Conservation (phyloP, 345 rosid genomes). For the Clausena lansium region DNA sequence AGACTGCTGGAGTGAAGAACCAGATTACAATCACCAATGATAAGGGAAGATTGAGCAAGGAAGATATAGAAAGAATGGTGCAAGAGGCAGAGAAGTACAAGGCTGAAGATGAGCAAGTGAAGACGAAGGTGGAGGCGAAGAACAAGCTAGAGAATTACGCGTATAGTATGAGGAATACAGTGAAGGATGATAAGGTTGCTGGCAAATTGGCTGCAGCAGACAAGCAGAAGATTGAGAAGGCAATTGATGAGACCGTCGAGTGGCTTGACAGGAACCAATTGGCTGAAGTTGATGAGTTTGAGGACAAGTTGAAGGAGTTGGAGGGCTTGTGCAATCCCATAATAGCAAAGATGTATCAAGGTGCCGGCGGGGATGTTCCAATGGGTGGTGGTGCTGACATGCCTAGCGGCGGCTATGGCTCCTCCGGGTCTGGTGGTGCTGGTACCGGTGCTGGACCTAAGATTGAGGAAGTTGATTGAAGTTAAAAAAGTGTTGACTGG, state of each 20-base stretch:
- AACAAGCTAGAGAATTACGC: constrained; percentile 31
- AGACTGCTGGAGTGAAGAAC: constrained; percentile 31
- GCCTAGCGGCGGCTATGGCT: neutral
- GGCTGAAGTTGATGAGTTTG: constrained; percentile 32
- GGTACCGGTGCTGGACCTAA: constrained; percentile 28
- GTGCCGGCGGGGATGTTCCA: constrained; percentile 19
- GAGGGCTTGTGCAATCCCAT: constrained; percentile 33
- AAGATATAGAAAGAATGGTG: constrained; percentile 36
- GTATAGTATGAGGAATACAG: constrained; percentile 31
- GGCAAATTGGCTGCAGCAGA: constrained; percentile 21
- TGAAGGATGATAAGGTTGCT: constrained; percentile 27
- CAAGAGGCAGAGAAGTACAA: constrained; percentile 37
- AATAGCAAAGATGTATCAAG: constrained; percentile 33
- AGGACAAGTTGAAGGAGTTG: constrained; percentile 33
- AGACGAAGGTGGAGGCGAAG: constrained; percentile 38
- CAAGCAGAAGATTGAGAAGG: constrained; percentile 38
- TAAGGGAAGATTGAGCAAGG: constrained; percentile 37
- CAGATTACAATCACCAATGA: constrained; percentile 37
- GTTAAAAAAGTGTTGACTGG: no score
- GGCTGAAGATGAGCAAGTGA: constrained; percentile 34
- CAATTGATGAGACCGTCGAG: constrained; percentile 17
- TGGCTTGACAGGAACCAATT: constrained; percentile 38
- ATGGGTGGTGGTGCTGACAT: constrained; percentile 4
- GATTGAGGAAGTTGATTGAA: constrained; percentile 38
- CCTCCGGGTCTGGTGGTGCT: neutral